Base-by-base conservation (phyloP, 805 yeast species). In the Metschnikowia kunwiensis region DNA sequence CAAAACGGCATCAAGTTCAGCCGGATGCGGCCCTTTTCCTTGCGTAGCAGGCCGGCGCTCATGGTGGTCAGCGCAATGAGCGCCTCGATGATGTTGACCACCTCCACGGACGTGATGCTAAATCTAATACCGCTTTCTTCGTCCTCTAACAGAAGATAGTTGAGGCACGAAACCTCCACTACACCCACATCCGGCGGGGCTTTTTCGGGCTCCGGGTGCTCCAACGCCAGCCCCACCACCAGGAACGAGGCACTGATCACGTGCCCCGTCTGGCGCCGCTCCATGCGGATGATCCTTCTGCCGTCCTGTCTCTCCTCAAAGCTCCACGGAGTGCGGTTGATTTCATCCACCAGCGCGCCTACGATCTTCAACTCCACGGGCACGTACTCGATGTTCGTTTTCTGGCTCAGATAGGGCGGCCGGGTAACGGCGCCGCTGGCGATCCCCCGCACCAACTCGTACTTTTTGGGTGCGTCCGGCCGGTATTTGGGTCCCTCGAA, bases 21-120 rank as follows among this genome's bases (percentile, higher is more conserved):
- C 57, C 86, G 63, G 28, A 80, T 74, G 38, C 86, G 61, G n/a
- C 85, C 85, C 31, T 83, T 55, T 51, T 79, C 85, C 41, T 74
- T 68, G 42, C 86, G 69, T 43, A 77, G 69, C 37, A 74, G 80
- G 5, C 64, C 65, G 5, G 75, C 67, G 38, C 72, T 72, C 36
- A 58, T 59, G 22, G 55, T 51, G 38, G 68, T 68, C 2, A 72
- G 64, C 5, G 81, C 80, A 44, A 80, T 76, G 30, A 80, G 53
- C 34, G 78, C 53, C 57, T 80, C 85, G 20, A 80, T 81, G 45
- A 80, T 74, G 55, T 74, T 78, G 44, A 80, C 73, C 14, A 80
- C 83, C 51, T 80, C 86, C 23, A 80, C 84, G 38, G 80, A 72
- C 1, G 86, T 80, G 38, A 80, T 75, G 58, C 78, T 79, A 52